Base-by-base conservation (phyloP, 495 filamentous ascomycete genomes). In the Talaromyces ruber region DNA sequence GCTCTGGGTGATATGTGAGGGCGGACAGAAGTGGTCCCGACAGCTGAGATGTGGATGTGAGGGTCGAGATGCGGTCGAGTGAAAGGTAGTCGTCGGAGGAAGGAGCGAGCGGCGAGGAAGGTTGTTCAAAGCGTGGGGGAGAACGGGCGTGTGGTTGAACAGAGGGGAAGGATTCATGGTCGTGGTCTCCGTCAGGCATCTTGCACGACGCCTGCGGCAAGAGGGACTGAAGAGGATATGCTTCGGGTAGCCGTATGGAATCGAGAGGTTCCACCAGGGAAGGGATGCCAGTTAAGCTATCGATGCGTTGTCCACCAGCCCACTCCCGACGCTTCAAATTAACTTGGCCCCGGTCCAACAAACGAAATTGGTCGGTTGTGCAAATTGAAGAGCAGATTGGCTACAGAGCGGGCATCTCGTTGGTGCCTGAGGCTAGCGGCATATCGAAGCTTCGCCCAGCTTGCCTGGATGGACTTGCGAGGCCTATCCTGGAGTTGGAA, bases 181-280 rank as follows among this genome's bases (percentile, higher is more conserved):
- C 72, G 70, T 72, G 66, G 73, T 73, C 67, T 67, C 71, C 70
- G 73, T 73, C 74, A 72, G 77, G 73, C 77, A 80, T 80, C 66
- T 75, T 77, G 76, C 75, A 79, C 77, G 65, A 73, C 73, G 71
- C 64, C 68, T 67, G 66, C 68, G 71, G 63, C n/a, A n/a, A 64
- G 55, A 61, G 21, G 61, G 65, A 57, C 66, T 63, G 32, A 14
- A 39, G 8, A 43, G 28, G 39, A 21, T 61, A 29, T 47, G 22
- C 32, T 52, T 55, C 59, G 59, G 45, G 32, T 57, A 47, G 29
- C 60, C 26, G 45, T 53, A 28, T 18, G 32, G 14, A 32, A 47
- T 58, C 24, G 53, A 57, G 28, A 43, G 61, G 52, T 51, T 63
- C 61, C 61, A 63, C 61, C 53, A 47, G 57, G 64, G 64, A 62